Evolutionary conservation across 2,329 filamentous ascomycete species (phyloP), one percentile per base, ranked within the genome.

Genomic region (Aspergillus sergii): DNA sequence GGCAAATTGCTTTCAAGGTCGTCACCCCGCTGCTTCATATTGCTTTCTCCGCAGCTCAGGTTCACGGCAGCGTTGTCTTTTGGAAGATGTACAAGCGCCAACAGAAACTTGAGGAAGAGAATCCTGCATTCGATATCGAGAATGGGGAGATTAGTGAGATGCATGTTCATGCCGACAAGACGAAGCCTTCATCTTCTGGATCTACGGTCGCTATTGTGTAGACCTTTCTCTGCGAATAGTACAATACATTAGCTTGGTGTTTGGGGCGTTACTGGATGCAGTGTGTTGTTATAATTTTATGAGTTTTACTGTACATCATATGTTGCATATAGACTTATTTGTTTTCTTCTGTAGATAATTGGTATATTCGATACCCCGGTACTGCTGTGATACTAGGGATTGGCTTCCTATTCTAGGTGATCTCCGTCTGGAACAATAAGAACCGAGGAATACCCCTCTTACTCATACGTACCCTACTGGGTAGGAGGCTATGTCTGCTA

Each of bases 1-100:
- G 81, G 81, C 75, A 77, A 9, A 58, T 82, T 1, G 74, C 72
- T 0, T 82, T 83, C 68, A 82, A 81, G 62, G 60, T 83, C 11
- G 68, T 75, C 12, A 83, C 80, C 0, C 81, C 81, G 0, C 65
- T 82, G 5, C 64, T 83, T 3, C 81, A 83, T 63, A 34, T 75
- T 12, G 71, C 81, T 0, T 83, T 83, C 63, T 77, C 74, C 0
- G 71, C 75, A 0, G 79, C 80, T 0, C 80, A 83, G 66, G 58
- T 83, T 1, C 80, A 80, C 72, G 81, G 80, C 4, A 79, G 72
- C 28, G 67, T 74, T 50, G 77, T 80, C 9, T 81, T 82, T 54
- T 80, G 74, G 66, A 69, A 67, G 19, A 79, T 82, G 79, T 80
- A 72, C 53, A 61, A 53, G 28, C 64, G 62, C 32, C 71, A 73